Evolutionary conservation across 1,284 basidiomycete species (phyloP).

Genomic region (Ceratobasidium sp.): DNA sequence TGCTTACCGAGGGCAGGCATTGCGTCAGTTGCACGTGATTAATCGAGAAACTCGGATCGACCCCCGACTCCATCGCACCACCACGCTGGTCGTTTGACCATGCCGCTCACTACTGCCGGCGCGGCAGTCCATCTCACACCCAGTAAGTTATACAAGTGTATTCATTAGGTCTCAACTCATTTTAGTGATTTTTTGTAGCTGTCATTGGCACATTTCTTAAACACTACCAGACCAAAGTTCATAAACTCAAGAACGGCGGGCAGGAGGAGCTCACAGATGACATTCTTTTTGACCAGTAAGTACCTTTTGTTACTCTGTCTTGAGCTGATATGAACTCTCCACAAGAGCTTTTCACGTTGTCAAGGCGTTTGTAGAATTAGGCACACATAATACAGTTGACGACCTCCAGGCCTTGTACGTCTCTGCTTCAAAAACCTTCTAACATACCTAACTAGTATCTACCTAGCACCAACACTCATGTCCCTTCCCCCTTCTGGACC

Average conservation of each 20-base stretch:
- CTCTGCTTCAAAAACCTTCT: not conserved
- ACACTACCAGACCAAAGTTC: conserved; percentile 60
- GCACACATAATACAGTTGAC: conserved; percentile 71
- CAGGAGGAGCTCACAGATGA: conserved; percentile 66
- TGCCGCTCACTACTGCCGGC: too few relatives aligned
- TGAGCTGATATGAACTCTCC: not conserved
- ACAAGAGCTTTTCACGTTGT: conserved; percentile 75
- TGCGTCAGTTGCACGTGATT: conserved; percentile 20
- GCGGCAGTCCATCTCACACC: too few relatives aligned
- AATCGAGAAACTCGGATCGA: not conserved
- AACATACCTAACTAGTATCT: not conserved
- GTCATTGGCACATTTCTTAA: conserved; percentile 45
- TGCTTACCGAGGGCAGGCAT: conserved; percentile 1
- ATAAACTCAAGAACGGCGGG: conserved; percentile 60
- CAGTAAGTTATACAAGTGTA: too few relatives aligned
- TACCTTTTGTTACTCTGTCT: conserved; percentile 29
- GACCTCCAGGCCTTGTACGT: conserved; percentile 67
- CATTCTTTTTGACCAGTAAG: conserved; percentile 73
- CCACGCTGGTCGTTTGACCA: too few relatives aligned
- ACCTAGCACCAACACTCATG: conserved; percentile 36
- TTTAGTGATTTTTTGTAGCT: conserved; percentile 43
- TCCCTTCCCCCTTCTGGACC: conserved; percentile 43
- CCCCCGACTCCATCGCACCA: conserved; percentile 15
- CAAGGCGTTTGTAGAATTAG: conserved; percentile 73
- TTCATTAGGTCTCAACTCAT: not conserved